These are phyloP conservation scores for Vitis cinerea DNA, from an alignment of 164 flowering plant species.

Conservation along the genomic window DNA sequence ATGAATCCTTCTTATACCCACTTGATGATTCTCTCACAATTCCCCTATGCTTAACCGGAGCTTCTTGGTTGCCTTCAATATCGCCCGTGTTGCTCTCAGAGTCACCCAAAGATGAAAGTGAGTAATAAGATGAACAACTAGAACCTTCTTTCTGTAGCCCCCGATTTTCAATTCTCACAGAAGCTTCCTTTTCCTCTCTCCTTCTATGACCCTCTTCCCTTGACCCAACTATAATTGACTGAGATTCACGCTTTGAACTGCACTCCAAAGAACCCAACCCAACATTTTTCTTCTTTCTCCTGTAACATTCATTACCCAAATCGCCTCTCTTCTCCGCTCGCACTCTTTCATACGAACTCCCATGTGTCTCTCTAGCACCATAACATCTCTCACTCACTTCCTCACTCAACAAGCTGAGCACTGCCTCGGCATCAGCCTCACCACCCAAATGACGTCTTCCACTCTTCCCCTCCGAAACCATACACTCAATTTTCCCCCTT, in stretches of 20 bases:
- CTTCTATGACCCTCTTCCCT: slow-evolving; percentile 17
- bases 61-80: slow-evolving; percentile 39
- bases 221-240: slow-evolving; percentile 17
- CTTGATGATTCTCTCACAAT: slow-evolving; percentile 35
- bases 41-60: slow-evolving; percentile 20
- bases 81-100: slow-evolving; percentile 45
- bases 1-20: slow-evolving; percentile 14
- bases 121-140: slow-evolving; percentile 66
- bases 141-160: slow-evolving; percentile 48
- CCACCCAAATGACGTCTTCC: slow-evolving; percentile 19
- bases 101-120: slow-evolving; percentile 50
- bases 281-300: slow-evolving; percentile 25
- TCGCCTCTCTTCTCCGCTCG: slow-evolving; percentile 21
- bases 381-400: slow-evolving; percentile 29
- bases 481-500: slow-evolving; percentile 27
- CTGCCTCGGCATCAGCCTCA: slow-evolving; percentile 51
- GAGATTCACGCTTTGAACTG: slow-evolving; percentile 20
- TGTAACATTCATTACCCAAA: slow-evolving; percentile 13
- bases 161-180: slow-evolving; percentile 25
- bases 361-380: slow-evolving; percentile 25
- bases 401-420: slow-evolving; percentile 70
- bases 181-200: slow-evolving; percentile 23
- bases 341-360: slow-evolving; percentile 12
- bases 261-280: slow-evolving; percentile 25
- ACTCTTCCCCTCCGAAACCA: slow-evolving; percentile 30